Conservation (phyloP, 768 basidiomycete species). For the Tricholoma matsutake region DNA sequence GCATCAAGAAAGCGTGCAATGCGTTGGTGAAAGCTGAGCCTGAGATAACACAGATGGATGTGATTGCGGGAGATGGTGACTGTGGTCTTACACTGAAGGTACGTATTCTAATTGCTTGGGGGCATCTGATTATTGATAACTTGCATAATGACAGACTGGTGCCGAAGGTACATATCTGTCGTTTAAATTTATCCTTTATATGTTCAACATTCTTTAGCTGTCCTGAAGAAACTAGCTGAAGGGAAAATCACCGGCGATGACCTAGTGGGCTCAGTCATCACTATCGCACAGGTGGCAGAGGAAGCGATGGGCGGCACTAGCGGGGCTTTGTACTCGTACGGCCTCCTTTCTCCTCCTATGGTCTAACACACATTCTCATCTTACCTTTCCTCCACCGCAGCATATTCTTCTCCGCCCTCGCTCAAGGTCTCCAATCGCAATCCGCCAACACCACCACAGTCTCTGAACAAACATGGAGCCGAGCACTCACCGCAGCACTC, state of each 20-base stretch:
- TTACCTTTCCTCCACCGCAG: constrained; percentile 33
- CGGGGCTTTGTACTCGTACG: constrained; percentile 84
- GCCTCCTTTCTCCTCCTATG: neutral
- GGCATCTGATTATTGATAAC: neutral
- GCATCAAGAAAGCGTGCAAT: constrained; percentile 57
- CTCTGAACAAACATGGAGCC: constrained; percentile 57
- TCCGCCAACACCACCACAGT: constrained; percentile 29
- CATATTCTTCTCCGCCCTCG: constrained; percentile 88
- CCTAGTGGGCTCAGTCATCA: constrained; percentile 60
- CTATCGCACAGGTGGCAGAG: constrained; percentile 73
- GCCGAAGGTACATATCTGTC: constrained; percentile 49
- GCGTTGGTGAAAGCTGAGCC: constrained; percentile 76
- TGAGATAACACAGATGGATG: constrained; percentile 90
- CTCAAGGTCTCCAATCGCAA: constrained; percentile 59
- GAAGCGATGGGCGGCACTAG: constrained; percentile 90
- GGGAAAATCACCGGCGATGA: constrained; percentile 61
- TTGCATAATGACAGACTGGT: constrained; percentile 47
- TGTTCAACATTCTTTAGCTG: constrained; percentile 36
- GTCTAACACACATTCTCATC: neutral
- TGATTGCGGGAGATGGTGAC: constrained; percentile 86
- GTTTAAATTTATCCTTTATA: neutral
- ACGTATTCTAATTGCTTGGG: neutral
- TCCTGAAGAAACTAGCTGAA: constrained; percentile 54
- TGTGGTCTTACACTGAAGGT: constrained; percentile 54
- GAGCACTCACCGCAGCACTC: constrained; percentile 56